A percentile compares a stretch with the other conserved stretches of the same genome.
Evolutionary conservation across 169 alveolate genomes (phyloP).

Genomic region (Theileria equi): DNA sequence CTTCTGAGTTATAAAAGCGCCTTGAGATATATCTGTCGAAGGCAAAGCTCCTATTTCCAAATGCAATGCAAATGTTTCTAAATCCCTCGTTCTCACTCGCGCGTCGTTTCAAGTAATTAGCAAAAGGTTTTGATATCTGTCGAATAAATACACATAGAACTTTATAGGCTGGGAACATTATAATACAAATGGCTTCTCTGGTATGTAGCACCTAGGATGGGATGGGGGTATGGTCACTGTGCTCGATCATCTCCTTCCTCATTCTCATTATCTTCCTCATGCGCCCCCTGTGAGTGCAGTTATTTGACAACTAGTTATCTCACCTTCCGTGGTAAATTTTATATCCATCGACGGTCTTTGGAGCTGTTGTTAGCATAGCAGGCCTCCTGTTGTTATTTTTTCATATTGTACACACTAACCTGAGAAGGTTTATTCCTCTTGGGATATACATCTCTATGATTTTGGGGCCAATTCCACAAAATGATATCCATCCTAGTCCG

Average conservation of each 20-base stretch:
- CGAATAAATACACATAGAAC: slow-evolving; percentile 69
- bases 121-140: slow-evolving; percentile 77
- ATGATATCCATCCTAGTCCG: slow-evolving; percentile 80
- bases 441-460: slow-evolving; percentile 74
- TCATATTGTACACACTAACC: slow-evolving; percentile 14
- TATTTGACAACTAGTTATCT: not conserved
- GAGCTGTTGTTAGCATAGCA: slow-evolving; percentile 39
- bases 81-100: slow-evolving; percentile 71
- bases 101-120: slow-evolving; percentile 69
- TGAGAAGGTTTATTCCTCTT: slow-evolving; percentile 65
- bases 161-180: slow-evolving; percentile 75
- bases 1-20: slow-evolving; percentile 65
- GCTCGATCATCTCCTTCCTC: slow-evolving; percentile 18
- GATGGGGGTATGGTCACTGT: not conserved
- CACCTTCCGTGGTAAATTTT: slow-evolving; percentile 33
- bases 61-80: slow-evolving; percentile 67
- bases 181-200: not conserved
- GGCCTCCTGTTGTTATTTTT: slow-evolving; percentile 40
- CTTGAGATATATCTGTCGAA: slow-evolving; percentile 73
- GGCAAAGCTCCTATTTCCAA: slow-evolving; percentile 72
- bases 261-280: slow-evolving; percentile 34
- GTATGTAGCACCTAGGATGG: not conserved
- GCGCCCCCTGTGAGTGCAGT: slow-evolving; percentile 34
- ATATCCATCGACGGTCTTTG: slow-evolving; percentile 8
- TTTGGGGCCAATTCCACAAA: slow-evolving; percentile 75